Evolutionary conservation across 2,329 filamentous ascomycete genomes (phyloP), one percentile per base, ranked within the genome.

Genomic region (Dactylellina parvicollis): DNA sequence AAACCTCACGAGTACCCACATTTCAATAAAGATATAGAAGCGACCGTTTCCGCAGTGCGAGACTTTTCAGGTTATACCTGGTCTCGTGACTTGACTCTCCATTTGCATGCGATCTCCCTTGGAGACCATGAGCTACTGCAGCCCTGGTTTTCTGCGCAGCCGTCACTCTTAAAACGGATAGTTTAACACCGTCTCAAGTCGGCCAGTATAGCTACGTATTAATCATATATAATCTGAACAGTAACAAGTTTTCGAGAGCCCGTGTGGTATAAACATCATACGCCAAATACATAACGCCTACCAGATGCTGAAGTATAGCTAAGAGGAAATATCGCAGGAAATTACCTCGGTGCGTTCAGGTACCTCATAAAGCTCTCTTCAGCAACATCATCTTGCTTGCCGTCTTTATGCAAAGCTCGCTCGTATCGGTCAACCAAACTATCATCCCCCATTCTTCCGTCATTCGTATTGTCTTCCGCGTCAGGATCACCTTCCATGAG

Each of bases 351-450:
- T 7, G 69, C 75, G 50, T 67, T 76, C 42, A 78, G 73, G 66
- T 78, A 78, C 36, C 75, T 76, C 57, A 69, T 76, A 26, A 78
- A 77, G 40, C 76, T 77, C 34, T 78, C 76, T 18, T 75, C 69
- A 1, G 69, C 38, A 16, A 50, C 65, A 18, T 70, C 76, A 1
- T 67, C 60, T 36, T 71, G 67, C 8, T 57, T 54, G 12, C 55
- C 71, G 3, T 66, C 71, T 32, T 76, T 73, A 18, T 71, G 73
- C 44, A 78, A 47, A 22, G 76, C 75, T 24, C 65, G 64, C 36
- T 77, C 66, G 59, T 78, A 78, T 42, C 76, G 64, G 52, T 73
- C 75, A 36, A 76, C 59, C 46, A 78, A 55, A 10, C 76, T 75
- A 46, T 75, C 72, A 12, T 65, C 62, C 16, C 66, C 72, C 32